Evolutionary conservation across 345 rosid species (phyloP), one percentile per base, ranked within the genome.

Genomic region (Trapa bicornis): DNA sequence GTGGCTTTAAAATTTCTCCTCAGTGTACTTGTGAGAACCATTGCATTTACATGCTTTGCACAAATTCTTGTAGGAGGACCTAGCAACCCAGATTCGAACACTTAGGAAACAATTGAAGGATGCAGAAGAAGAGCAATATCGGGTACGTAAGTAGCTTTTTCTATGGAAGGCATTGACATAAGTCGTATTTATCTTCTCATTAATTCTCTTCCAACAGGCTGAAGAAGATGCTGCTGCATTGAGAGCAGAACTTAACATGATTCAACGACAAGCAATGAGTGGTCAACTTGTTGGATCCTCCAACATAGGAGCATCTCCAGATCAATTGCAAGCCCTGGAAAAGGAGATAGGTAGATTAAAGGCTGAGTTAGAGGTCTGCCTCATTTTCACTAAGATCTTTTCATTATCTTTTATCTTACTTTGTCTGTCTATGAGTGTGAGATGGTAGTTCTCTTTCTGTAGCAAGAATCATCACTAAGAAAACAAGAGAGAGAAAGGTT

Each of bases 141-240:
- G 92, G 65, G 97, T 91, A 81, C 53, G 82, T 17, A 47, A 67
- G 56, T 58, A 32, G 58, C 61, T 79, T 78, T 4, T 65, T 41
- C 43, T 47, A 61, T 71, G 64, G 60, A 12, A 33, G 67, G 66
- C 37, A 39, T 37, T 43, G 16, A 10, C 29, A n/a, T 64, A 38
- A 58, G 47, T 14, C 66, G 10, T 42, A 71, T 6, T 63, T 58
- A 37, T 47, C 3, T 50, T 61, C 65, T 75, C 74, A 69, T n/a
- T 63, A 29, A 38, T 17, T 22, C 39, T 62, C 64, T 74, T 73
- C 64, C 69, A 47, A 71, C 74, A 94, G 99, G 99, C 99, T 7
- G 99, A 94, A 86, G 97, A 91, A 86, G 99, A 94, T 82, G 87
- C 97, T 36, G 96, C 97, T 68, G 78, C 97, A 68, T 79, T 94